A percentile compares a stretch with the other conserved stretches of the same genome.
These are phyloP conservation scores for Mucor irregularis DNA, from an alignment of 371 early-diverging fungal species.

Conservation along the genomic window DNA sequence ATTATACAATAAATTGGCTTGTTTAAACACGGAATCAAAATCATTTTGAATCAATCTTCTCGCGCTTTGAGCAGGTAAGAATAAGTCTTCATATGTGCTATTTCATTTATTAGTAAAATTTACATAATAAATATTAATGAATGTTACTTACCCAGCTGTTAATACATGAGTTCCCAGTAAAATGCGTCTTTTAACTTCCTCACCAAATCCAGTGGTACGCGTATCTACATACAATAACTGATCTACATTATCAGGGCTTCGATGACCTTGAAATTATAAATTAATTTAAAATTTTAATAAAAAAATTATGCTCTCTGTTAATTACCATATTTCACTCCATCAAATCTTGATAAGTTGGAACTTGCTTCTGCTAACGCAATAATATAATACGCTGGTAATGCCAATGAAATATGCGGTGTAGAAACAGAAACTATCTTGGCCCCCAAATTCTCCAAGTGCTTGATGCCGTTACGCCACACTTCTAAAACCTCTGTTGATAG, in stretches of 20 bases:
- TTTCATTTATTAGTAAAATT: not conserved
- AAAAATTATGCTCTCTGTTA: too few species aligned
- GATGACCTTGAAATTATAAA: slow-evolving; percentile 37
- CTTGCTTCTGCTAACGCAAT: slow-evolving; percentile 91
- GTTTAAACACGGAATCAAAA: slow-evolving; percentile 72
- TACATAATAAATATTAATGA: not conserved
- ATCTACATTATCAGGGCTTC: slow-evolving; percentile 20
- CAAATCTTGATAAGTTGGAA: slow-evolving; percentile 87
- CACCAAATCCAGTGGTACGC: slow-evolving; percentile 74
- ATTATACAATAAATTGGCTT: slow-evolving; percentile 35
- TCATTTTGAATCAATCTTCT: slow-evolving; percentile 79
- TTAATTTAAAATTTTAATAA: not conserved
- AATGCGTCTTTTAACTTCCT: slow-evolving; percentile 82
- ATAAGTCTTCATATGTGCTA: slow-evolving; percentile 66
- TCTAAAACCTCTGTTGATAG: slow-evolving; percentile 51
- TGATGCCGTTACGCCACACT: slow-evolving; percentile 68
- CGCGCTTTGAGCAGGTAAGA: slow-evolving; percentile 78
- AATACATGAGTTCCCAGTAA: slow-evolving; percentile 85
- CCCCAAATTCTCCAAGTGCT: slow-evolving; percentile 56
- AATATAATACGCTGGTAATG: slow-evolving; percentile 87
- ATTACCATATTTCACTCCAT: slow-evolving; percentile 85
- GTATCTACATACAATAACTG: slow-evolving; percentile 61
- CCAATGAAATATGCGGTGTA: slow-evolving; percentile 68
- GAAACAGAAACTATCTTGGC: slow-evolving; percentile 72
- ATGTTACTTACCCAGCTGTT: slow-evolving; percentile 61